Percentiles rank a stretch among this genome's conserved stretches.
phyloP scores from a whole-genome alignment of 2,329 filamentous ascomycete genomes.

The Hypoxylon sp. region DNA sequence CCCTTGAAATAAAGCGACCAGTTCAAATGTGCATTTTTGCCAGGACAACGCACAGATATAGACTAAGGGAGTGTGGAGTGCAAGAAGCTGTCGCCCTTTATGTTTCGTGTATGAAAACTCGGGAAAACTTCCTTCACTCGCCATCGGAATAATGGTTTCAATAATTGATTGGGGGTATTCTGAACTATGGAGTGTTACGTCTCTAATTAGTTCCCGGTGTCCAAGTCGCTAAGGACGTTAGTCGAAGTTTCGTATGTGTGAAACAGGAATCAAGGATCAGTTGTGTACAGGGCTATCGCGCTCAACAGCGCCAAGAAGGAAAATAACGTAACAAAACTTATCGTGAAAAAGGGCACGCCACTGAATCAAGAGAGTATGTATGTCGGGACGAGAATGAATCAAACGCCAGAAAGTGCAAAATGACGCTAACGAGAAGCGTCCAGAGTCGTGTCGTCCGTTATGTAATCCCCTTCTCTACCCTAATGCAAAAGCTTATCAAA shows the following conservation, averaged over 20 bases:
- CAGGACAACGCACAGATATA: not conserved
- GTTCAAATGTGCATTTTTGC: not conserved
- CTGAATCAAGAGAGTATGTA: no score
- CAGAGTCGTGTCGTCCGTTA: not conserved
- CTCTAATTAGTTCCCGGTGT: not conserved
- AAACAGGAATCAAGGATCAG: not conserved
- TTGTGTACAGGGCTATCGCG: not conserved
- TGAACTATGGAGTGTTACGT: not conserved
- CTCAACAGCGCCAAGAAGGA: not conserved
- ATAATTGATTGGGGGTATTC: not conserved
- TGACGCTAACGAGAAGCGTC: not conserved
- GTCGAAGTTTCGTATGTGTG: not conserved
- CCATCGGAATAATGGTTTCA: not conserved
- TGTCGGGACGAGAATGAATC: not conserved
- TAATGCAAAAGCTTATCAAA: not conserved
- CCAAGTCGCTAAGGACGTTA: not conserved
- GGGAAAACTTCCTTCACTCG: not conserved
- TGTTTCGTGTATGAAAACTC: not conserved
- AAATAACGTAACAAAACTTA: not conserved
- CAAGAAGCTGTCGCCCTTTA: not conserved
- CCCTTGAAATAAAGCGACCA: conserved; percentile 1
- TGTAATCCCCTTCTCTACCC: not conserved
- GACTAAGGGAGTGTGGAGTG: not conserved
- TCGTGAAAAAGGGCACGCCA: not conserved
- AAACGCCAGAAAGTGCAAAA: not conserved